A percentile compares a stretch with the other conserved stretches of the same genome.
These are phyloP conservation scores for Candida mesenterica DNA, from an alignment of 1,139 yeast species.

Conservation along the genomic window DNA sequence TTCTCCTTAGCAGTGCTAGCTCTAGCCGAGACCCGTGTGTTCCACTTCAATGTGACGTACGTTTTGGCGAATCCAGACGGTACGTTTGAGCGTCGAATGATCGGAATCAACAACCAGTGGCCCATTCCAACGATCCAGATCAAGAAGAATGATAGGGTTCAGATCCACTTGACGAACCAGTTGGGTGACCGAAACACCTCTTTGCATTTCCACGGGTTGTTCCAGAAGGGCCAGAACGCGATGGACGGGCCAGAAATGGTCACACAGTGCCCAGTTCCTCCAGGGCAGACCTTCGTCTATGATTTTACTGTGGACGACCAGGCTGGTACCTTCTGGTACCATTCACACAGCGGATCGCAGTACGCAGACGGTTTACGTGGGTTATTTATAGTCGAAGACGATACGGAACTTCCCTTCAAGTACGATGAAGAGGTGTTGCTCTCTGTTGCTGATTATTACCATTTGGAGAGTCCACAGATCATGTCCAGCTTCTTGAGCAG, in stretches of 20 bases:
- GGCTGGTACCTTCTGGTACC: conserved; percentile 79
- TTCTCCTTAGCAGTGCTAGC: neutral
- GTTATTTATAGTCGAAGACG: conserved; percentile 66
- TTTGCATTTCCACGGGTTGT: conserved; percentile 75
- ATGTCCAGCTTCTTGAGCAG: conserved; percentile 50
- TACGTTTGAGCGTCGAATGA: conserved; percentile 43
- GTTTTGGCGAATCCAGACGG: conserved; percentile 69
- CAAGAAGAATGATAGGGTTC: conserved; percentile 60
- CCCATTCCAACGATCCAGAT: conserved; percentile 70
- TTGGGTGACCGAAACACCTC: conserved; percentile 56
- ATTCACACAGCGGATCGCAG: conserved; percentile 76
- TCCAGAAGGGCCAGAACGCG: conserved; percentile 56
- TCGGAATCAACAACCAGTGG: conserved; percentile 71
- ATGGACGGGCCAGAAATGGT: conserved; percentile 82
- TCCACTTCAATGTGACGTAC: conserved; percentile 54
- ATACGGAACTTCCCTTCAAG: conserved; percentile 51
- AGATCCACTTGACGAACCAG: conserved; percentile 57
- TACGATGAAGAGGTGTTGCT: conserved; percentile 63
- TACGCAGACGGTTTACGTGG: conserved; percentile 79
- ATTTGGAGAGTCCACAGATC: conserved; percentile 45
- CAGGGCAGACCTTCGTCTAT: conserved; percentile 61
- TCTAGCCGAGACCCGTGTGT: conserved; percentile 48
- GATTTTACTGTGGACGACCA: conserved; percentile 65
- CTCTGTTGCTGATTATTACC: conserved; percentile 64
- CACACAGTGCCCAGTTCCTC: conserved; percentile 75